Evolutionary conservation across 352 stramenopile genomes (phyloP).

Genomic region (Bremia lactucae): DNA sequence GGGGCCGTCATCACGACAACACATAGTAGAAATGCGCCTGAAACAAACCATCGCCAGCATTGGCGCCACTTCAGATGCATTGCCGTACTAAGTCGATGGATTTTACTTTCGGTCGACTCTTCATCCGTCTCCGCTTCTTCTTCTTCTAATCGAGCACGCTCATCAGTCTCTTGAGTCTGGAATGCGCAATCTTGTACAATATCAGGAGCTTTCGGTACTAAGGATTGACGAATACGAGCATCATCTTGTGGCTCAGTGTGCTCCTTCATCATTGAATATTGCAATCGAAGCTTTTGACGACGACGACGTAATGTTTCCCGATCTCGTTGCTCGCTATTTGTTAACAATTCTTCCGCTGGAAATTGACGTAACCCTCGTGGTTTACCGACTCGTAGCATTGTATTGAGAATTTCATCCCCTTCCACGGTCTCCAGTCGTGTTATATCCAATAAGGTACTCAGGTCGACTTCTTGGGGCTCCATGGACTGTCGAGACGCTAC

Average conservation of each 20-base stretch:
- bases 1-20: constrained; percentile 29
- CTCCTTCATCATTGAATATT: constrained; percentile 26
- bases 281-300: constrained; percentile 28
- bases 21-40: constrained; percentile 27
- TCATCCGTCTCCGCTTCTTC: constrained; percentile 38
- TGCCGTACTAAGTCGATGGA: constrained; percentile 19
- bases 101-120: constrained; percentile 36
- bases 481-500: neutral
- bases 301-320: constrained; percentile 31
- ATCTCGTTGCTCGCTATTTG: constrained; percentile 42
- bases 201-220: too few relatives aligned
- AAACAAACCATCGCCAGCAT: constrained; percentile 28
- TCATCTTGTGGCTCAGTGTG: neutral
- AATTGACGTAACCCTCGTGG: constrained; percentile 36
- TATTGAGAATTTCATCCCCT: constrained; percentile 45
- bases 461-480: constrained; percentile 25
- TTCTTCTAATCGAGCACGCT: constrained; percentile 12
- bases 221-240: too few relatives aligned
- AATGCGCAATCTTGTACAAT: neutral
- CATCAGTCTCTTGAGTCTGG: constrained; percentile 6
- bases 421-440: constrained; percentile 46
- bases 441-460: constrained; percentile 26
- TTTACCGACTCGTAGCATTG: constrained; percentile 32
- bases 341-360: constrained; percentile 32
- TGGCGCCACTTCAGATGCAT: constrained; percentile 31